Evolutionary conservation across 495 filamentous ascomycete genomes (phyloP), one percentile per base, ranked within the genome.

Genomic region (Astrothelium subdiscretum): DNA sequence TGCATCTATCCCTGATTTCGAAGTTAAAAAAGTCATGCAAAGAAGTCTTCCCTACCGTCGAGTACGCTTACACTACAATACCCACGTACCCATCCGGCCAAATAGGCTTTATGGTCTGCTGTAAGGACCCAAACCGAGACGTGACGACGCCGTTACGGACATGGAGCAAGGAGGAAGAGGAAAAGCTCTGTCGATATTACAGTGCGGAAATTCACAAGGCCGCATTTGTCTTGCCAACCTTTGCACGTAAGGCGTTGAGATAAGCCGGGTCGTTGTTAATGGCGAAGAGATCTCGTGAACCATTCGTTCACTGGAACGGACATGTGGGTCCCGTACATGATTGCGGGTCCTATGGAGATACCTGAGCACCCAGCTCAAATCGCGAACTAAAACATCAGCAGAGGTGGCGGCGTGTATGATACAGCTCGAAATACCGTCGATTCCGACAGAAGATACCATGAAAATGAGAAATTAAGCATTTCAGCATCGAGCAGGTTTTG

Each of bases 51-150:
- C 92, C 95, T 58, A 86, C 87, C 62, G 95, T 86, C 74, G 95
- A 97, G 78, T 99, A 97, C 81, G 95, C 89, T 66, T 99, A 96
- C 85, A 97, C 95, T 68, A 97, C 92, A 70, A 99, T 97, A 78
- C 95, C 95, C 62, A 99, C 95, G 71, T 99, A 99, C 81, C 95
- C 95, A 62, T 94, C 89, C 62, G 95, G 95, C 74, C 92, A 97
- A 81, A 99, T 99, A 72, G 95, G 95, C 74, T 99, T 97, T 85
- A 96, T 97, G 91, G 90, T 99, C 66, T 97, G 94, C 85, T 88
- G 81, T 85, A 97, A 97, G 84, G 94, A 97, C 72, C 80, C 84
- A 67, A 82, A 73, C 66, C 84, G 87, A 72, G 84, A 99, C 77
- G 83, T 97, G 62, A 87, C 79, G 71, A 86, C 85, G 75, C 95